Evolutionary conservation across 129 eudicot species (phyloP).

Genomic region (Flaveria linearis): DNA sequence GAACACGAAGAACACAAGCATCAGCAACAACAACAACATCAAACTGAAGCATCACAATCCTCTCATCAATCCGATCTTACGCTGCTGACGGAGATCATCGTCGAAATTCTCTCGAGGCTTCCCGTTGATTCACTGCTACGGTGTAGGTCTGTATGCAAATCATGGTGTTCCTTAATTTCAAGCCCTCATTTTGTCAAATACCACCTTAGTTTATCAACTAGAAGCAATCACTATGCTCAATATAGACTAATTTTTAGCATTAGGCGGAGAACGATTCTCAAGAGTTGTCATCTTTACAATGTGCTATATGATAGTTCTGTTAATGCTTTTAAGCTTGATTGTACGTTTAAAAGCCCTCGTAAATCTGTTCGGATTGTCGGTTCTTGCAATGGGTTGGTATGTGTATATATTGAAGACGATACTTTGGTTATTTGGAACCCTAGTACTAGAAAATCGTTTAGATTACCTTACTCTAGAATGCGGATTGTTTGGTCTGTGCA

Average conservation of each 20-base stretch:
- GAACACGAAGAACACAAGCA: conserved; percentile 17
- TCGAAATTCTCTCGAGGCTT: conserved; percentile 52
- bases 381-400: conserved; percentile 55
- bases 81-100: conserved; percentile 38
- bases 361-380: conserved; percentile 44
- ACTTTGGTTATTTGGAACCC: conserved; percentile 66
- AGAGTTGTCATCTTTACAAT: conserved; percentile 31
- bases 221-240: conserved; percentile 13
- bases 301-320: conserved; percentile 18
- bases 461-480: conserved; percentile 33
- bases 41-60: conserved; percentile 19
- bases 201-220: conserved; percentile 32
- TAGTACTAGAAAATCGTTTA: conserved; percentile 34
- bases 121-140: conserved; percentile 56
- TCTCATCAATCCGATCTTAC: conserved; percentile 7
- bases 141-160: conserved; percentile 58
- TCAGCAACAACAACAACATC: conserved; percentile 13
- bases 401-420: conserved; percentile 44
- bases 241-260: conserved; percentile 34
- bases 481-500: conserved; percentile 12
- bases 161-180: conserved; percentile 54
- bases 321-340: conserved; percentile 34
- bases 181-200: conserved; percentile 41
- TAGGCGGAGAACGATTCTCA: conserved; percentile 11
- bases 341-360: conserved; percentile 43